Conservation (phyloP, 805 yeast species). For the Sugiyamaella qingdaonensis region DNA sequence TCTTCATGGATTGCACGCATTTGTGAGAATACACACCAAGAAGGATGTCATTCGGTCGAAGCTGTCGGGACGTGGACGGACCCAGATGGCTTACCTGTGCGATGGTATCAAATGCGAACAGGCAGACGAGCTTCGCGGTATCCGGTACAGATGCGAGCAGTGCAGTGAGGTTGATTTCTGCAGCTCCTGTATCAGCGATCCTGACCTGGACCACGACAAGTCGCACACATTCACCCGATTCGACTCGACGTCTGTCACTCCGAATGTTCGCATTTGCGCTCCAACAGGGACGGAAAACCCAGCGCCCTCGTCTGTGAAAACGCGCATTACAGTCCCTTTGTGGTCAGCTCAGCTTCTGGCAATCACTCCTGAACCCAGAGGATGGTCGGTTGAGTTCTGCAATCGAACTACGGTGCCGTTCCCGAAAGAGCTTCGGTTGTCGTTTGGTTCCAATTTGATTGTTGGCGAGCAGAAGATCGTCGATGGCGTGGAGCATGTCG, state of each 20-base stretch:
- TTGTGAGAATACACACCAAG: constrained; percentile 15
- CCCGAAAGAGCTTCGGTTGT: neutral
- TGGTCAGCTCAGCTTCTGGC: neutral
- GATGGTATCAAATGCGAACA: neutral
- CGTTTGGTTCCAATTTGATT: neutral
- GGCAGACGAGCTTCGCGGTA: constrained; percentile 28
- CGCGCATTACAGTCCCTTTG: neutral
- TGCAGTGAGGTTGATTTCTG: constrained; percentile 52
- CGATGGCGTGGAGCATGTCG: neutral
- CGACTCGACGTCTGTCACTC: neutral
- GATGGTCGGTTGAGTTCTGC: neutral
- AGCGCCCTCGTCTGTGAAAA: neutral
- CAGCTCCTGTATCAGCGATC: constrained; percentile 29
- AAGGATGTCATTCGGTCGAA: constrained; percentile 6
- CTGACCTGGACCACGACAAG: neutral
- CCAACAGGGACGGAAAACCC: neutral
- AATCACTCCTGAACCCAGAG: neutral
- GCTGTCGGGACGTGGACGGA: neutral
- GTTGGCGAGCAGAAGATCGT: neutral
- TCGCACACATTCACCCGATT: constrained; percentile 13
- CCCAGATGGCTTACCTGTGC: neutral
- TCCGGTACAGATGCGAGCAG: constrained; percentile 44
- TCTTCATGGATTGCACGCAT: constrained; percentile 22
- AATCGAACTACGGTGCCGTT: neutral
- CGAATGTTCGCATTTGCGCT: neutral